Evolutionary conservation across 2,329 filamentous ascomycete genomes (phyloP), one percentile per base, ranked within the genome.

Genomic region (Trichophyton equinum): DNA sequence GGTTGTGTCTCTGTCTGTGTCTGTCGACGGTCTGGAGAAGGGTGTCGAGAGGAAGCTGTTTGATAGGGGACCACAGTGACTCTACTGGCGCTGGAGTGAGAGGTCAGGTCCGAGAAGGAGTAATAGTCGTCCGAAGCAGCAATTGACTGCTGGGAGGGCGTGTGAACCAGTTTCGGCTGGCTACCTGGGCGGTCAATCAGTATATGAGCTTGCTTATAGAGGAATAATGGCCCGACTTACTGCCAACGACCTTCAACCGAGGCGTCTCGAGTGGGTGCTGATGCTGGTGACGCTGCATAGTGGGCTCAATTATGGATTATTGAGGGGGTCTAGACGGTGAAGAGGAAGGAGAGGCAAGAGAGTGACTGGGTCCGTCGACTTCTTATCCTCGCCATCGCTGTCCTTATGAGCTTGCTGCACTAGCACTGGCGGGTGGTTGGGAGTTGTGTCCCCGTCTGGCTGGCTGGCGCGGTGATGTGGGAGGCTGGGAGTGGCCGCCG

Each of bases 61-160:
- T 74, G 71, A 70, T 77, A 78, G 62, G 72, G 73, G 64, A 73
- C 70, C 36, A 73, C 69, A 25, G 71, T 74, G 4, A 71, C 69
- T 63, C 71, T 71, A 63, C 73, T 76, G 61, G 68, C 70, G 57
- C 67, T 68, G 59, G 69, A 71, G 62, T 72, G 73, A 27, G 73
- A 71, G 51, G 72, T 71, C 62, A 68, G 70, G 57, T 78, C 73
- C 25, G 76, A 77, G 62, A 78, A 73, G 15, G 77, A 78, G 64
- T 76, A 78, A 62, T 78, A 79, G 66, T 79, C 77, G 66, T 77
- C 76, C 22, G 77, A 78, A 40, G 76, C 77, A 55, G 76, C 73
- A 44, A 74, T 70, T n/a, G 78, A 80, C 65, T 75, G 77, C 63
- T 74, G 71, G 2, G 77, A 78, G 51, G 74, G 67, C 53, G 74